phyloP scores from a whole-genome alignment of 345 rosid species.

The Hypericum perforatum region DNA sequence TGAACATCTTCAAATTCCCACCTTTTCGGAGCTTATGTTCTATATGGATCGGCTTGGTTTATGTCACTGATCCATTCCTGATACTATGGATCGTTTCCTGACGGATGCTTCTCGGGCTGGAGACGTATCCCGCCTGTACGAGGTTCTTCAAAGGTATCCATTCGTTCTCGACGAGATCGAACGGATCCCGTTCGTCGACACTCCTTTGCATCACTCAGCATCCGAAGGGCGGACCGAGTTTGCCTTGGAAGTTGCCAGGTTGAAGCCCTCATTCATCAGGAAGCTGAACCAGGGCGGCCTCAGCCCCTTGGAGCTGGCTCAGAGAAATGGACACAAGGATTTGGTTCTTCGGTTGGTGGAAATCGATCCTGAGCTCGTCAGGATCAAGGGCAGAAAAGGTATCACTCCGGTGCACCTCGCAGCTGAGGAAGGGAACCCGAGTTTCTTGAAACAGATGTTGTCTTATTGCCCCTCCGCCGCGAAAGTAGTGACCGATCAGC shows the following conservation, averaged over 20 bases:
- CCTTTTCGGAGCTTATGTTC: too few relatives aligned
- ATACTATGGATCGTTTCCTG: neutral
- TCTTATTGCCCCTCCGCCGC: constrained; percentile 13
- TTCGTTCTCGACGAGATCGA: constrained; percentile 11
- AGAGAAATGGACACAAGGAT: constrained; percentile 6
- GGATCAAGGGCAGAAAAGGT: constrained; percentile 16
- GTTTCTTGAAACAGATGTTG: neutral
- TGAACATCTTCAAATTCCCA: too few relatives aligned
- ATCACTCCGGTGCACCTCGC: constrained; percentile 14
- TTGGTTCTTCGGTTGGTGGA: constrained; percentile 4
- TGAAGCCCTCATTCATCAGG: constrained; percentile 28
- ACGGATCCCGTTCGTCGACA: constrained; percentile 17
- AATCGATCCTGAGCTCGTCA: constrained; percentile 9
- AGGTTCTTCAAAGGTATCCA: constrained; percentile 13
- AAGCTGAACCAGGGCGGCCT: constrained; percentile 21
- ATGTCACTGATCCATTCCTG: too few relatives aligned
- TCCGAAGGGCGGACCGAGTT: constrained; percentile 17
- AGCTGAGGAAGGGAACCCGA: neutral
- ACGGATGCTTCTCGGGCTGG: constrained; percentile 10
- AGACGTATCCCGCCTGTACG: constrained; percentile 17
- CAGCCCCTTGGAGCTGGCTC: constrained; percentile 27
- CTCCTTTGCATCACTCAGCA: constrained; percentile 30
- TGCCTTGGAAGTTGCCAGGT: constrained; percentile 21
- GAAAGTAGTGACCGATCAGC: constrained; percentile 8
- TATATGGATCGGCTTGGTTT: too few relatives aligned